Base-by-base conservation (phyloP, 345 rosid genomes). In the Isatis tinctoria region DNA sequence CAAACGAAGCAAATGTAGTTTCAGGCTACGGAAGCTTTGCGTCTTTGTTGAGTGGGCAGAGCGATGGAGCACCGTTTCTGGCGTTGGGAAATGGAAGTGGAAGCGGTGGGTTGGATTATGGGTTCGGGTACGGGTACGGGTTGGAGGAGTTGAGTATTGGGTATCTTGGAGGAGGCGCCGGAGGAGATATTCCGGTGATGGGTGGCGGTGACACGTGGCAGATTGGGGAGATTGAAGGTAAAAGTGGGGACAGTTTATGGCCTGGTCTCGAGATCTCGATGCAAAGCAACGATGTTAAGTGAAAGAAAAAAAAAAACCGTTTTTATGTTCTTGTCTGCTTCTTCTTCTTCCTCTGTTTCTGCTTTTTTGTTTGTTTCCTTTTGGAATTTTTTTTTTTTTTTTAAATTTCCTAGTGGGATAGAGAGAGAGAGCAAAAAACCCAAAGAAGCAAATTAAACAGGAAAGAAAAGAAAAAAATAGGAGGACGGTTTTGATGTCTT, bases 251-350 rank as follows among this genome's bases (percentile, higher is more conserved):
- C 72, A 87, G 90, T 85, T 84, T 90, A 27, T 93, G 96, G 98
- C 93, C 96, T 28, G 93, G 87, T 69, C 88, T 87, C 16, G 93
- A 93, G 27, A 90, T 93, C 68, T 89, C 96, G 30, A 87, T 96
- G 27, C 89, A 88, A 44, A 85, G 82, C 76, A 89, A 85, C 81
- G 85, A 87, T 61, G 80, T 83, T 53, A 83, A 87, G 81, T 91
- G 86, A 89, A 36, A n/a, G n/a, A 59, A 20, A 51, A 8, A 22
- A 20, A 10, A 10, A 48, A 63, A 76, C 70, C 58, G 35, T 62
- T 69, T 62, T 36, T 28, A n/a, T n/a, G 2, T 20, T 41, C 51
- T 36, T 61, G 70, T 41, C 33, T 64, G n/a, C n/a, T n/a, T n/a
- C n/a, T n/a, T n/a, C n/a, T 73, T 65, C 62, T 68, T 60, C 26